Conservation (phyloP, 495 filamentous ascomycete genomes). For the Echria macrotheca region DNA sequence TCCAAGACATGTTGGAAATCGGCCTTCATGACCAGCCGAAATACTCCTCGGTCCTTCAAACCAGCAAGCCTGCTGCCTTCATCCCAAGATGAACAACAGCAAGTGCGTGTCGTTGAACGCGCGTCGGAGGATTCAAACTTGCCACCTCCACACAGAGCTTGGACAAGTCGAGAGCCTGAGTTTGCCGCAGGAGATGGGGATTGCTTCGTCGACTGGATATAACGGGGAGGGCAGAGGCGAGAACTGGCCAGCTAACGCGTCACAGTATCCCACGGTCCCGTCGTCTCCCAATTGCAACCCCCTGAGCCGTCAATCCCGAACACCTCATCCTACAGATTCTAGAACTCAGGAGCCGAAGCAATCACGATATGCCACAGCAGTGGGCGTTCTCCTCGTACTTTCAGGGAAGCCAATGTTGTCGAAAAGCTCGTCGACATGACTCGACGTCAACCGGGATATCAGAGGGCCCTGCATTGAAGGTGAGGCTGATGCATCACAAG, state of each 20-base stretch:
- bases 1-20: no score
- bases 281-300: not conserved
- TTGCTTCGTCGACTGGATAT: no score
- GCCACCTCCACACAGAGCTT: no score
- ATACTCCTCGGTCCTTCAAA: no score
- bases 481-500: conserved; percentile 18
- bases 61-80: no score
- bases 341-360: conserved; percentile 11
- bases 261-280: not conserved
- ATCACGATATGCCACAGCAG: conserved; percentile 22
- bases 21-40: no score
- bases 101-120: no score
- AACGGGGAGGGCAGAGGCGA: no score
- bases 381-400: conserved; percentile 2
- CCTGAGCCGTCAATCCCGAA: not conserved
- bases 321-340: not conserved
- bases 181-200: no score
- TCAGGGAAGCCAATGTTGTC: conserved; percentile 3
- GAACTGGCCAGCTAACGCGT: conserved; percentile 3
- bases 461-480: conserved; percentile 2
- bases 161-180: no score
- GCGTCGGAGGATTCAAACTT: no score
- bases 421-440: conserved; percentile 4
- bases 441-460: not conserved
- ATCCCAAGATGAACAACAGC: no score